Base-by-base conservation (phyloP, 805 yeast genomes). In the Barnettozyma populi region DNA sequence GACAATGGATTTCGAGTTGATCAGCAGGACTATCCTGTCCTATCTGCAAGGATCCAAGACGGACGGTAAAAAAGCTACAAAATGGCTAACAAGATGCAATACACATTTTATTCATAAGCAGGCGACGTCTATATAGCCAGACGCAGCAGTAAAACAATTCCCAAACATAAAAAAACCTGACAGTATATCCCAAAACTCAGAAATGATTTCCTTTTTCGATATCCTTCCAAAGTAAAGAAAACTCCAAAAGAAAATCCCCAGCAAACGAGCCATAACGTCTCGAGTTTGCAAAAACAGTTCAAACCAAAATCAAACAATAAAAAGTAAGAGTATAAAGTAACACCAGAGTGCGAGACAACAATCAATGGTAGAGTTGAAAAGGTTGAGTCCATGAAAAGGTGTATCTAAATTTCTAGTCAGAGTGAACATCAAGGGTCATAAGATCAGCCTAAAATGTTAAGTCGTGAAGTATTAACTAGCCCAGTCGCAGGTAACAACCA, bases 1-100 rank as follows among this genome's bases (percentile, higher is more conserved):
- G 48, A 51, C 6, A 66, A 64, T 43, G 53, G 53, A 4, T 41
- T 46, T 10, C 62, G 62, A 47, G 66, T 62, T 3, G 65, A 68
- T 7, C 67, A 64, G 29, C 70, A 66, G 46, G 64, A 63, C 43
- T 67, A 44, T 42, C 54, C 44, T n/a, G 58, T 53, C 1, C 4
- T 41, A 1, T 27, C 35, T 2, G 41, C 51, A 14, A 36, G 51
- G 19, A 13, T n/a, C 3, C 36, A 4, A 16, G 23, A 29, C 16
- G 5, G 13, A 29, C 13, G 32, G 32, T 29, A 11, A 14, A 29
- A 29, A 29, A 7, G 16, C 13, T 29, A 29, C 32, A 29, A 29
- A 5, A 7, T 29, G 16, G 13, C 11, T 29, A 36, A 25, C 18
- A 32, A 18, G 19, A n/a, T 36, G 34, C 9, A 31, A 9, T 11